Evolutionary conservation across 345 rosid species (phyloP), one percentile per base, ranked within the genome.

Genomic region (Salix purpurea): DNA sequence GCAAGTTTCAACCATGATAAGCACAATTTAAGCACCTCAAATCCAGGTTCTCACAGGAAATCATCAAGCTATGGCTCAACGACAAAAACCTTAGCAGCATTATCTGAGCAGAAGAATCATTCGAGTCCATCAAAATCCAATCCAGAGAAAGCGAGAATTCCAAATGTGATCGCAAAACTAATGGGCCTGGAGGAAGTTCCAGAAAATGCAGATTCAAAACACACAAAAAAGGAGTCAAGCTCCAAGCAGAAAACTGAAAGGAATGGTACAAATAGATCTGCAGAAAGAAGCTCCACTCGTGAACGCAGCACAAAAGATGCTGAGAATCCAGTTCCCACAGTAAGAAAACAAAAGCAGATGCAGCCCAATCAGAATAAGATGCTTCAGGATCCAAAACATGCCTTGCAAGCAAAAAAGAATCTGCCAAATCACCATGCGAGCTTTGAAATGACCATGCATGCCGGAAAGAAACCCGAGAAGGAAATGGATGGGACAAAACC

Each of bases 151-250:
- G 89, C 79, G 37, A 90, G 97, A 82, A 89, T 93, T 72, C 90
- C 98, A 37, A 93, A 84, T 84, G 95, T 93, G 56, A 88, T 93
- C 34, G 97, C 97, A 9, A 92, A 90, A 89, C 78, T 92, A 65
- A 96, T 92, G 95, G 98, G 99, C 46, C 66, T 91, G 19, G 92
- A 91, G 40, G 97, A 89, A 75, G 85, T 88, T 81, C 94, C 93
- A 28, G 80, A 84, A 80, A 86, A 84, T 78, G 72, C 46, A 65
- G 83, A 83, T 62, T 62, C 87, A 28, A 89, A 85, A 66, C 28
- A 80, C 36, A 61, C 21, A 32, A 65, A 62, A 52, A 86, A 80
- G 71, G 84, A 77, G 60, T 66, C 81, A 9, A 77, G 68, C 58
- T 74, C 80, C 76, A 88, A 75, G 80, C 74, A 73, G 32, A 83